Conservation (phyloP, 1,284 basidiomycete species). For the Cerrena zonata region DNA sequence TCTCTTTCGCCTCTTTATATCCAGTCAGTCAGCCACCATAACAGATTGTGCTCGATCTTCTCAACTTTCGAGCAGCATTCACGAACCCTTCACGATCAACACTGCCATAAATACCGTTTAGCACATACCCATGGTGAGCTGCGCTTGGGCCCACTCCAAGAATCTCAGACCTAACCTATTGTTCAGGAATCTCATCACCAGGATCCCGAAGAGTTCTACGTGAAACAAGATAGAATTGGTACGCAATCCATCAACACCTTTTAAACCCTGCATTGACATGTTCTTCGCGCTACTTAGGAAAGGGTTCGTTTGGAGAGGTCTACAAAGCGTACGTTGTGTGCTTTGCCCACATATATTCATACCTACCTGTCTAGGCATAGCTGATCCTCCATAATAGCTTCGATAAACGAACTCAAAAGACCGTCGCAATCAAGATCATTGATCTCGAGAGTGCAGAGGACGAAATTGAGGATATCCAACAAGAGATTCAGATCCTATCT, state of each 20-base stretch:
- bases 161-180: background rate
- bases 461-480: conserved; percentile 99
- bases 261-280: conserved; percentile 11
- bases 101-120: background rate
- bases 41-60: background rate
- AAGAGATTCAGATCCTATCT: conserved; percentile 97
- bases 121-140: conserved; percentile 8
- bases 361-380: background rate
- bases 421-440: conserved; percentile 97
- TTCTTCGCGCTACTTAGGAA: conserved; percentile 48
- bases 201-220: conserved; percentile 93
- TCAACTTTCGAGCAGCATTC: background rate
- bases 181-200: conserved; percentile 60
- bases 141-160: too few relatives aligned
- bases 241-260: too few relatives aligned
- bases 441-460: conserved; percentile 98
- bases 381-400: conserved; percentile 45
- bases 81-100: conserved; percentile 1
- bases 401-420: conserved; percentile 86
- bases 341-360: background rate
- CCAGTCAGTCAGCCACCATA: background rate
- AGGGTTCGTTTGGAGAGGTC: conserved; percentile 96
- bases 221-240: conserved; percentile 95
- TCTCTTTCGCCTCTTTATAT: background rate
- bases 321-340: conserved; percentile 75